Conservation (phyloP, 2,329 filamentous ascomycete genomes). For the Dendryphion nanum region DNA sequence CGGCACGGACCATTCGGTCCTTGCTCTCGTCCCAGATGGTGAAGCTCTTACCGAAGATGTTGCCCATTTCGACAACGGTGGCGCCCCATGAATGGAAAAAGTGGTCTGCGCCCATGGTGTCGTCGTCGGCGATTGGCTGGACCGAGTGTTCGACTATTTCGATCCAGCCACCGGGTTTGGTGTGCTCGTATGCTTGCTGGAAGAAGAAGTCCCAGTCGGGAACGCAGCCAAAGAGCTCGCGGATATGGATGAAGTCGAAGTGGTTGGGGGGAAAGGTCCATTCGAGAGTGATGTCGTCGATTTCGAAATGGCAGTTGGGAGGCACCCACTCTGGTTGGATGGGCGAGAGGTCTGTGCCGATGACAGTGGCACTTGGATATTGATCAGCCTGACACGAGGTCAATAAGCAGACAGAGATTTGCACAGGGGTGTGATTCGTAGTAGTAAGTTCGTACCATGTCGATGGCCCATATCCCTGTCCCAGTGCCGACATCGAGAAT, state of each 20-base stretch:
- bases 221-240: constrained; percentile 47
- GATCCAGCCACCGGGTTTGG: constrained; percentile 44
- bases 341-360: constrained; percentile 49
- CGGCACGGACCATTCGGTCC: constrained; percentile 28
- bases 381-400: constrained; percentile 10
- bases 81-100: constrained; percentile 37
- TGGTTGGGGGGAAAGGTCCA: constrained; percentile 41
- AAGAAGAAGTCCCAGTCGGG: constrained; percentile 48
- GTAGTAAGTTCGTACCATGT: too few species aligned
- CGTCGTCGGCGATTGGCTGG: constrained; percentile 41
- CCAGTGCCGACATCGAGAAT: constrained; percentile 37
- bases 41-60: constrained; percentile 39
- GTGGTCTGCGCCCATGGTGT: constrained; percentile 36
- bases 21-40: constrained; percentile 36
- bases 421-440: too few species aligned
- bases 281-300: constrained; percentile 45
- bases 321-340: constrained; percentile 51
- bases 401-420: constrained; percentile 9
- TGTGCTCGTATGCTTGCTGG: constrained; percentile 32
- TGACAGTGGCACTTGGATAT: constrained; percentile 41
- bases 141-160: constrained; percentile 46
- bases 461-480: constrained; percentile 40
- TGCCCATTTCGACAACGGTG: constrained; percentile 34
- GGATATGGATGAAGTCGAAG: constrained; percentile 48
- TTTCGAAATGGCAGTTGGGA: constrained; percentile 47